These are phyloP conservation scores for Puccinia coronata DNA, from an alignment of 1,284 basidiomycete genomes.

Conservation along the genomic window DNA sequence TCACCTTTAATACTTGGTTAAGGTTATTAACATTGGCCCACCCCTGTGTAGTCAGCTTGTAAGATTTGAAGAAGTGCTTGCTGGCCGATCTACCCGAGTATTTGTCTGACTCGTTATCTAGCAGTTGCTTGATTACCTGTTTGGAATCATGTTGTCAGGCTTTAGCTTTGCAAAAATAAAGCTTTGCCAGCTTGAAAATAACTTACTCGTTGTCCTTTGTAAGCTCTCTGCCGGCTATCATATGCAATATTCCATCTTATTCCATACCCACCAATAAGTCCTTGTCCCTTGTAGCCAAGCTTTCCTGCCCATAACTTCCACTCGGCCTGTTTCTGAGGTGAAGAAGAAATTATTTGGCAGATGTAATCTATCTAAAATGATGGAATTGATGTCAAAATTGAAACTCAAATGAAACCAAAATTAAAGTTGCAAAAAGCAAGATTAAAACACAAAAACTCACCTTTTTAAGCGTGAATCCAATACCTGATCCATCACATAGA, in stretches of 20 bases:
- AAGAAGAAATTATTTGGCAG: background rate
- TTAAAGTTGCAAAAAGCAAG: no score
- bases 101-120: constrained; percentile 2
- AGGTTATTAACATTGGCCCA: background rate
- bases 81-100: background rate
- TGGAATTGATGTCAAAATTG: background rate
- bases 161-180: no score
- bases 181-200: no score
- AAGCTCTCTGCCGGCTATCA: background rate
- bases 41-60: background rate
- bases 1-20: background rate
- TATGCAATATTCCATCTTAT: background rate
- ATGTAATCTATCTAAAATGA: constrained; percentile 14
- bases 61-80: constrained; percentile 1
- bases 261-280: background rate
- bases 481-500: no score
- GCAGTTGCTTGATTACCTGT: background rate
- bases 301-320: background rate
- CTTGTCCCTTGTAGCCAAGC: background rate
- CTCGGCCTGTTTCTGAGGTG: background rate
- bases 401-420: no score
- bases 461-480: background rate
- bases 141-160: no score
- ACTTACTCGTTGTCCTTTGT: background rate
- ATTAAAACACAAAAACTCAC: background rate